These are phyloP conservation scores for Camptophora hylomeconis DNA, from an alignment of 2,329 filamentous ascomycete species.

Conservation along the genomic window DNA sequence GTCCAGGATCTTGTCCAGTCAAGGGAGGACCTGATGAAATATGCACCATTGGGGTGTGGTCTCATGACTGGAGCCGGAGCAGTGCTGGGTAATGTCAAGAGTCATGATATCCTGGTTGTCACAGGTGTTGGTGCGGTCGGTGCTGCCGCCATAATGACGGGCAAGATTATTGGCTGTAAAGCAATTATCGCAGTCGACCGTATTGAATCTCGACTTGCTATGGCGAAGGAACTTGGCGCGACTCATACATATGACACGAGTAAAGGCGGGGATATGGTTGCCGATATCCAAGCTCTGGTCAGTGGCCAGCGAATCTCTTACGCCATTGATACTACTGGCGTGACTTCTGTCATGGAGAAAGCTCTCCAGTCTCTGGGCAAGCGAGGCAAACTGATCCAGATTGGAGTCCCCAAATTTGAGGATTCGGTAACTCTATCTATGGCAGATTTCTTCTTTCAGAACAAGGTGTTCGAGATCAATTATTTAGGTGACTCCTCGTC, in stretches of 20 bases:
- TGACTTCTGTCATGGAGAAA: slow-evolving; percentile 29
- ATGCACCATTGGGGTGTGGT: slow-evolving; percentile 34
- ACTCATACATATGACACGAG: slow-evolving; percentile 19
- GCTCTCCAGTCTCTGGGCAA: slow-evolving; percentile 30
- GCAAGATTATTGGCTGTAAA: slow-evolving; percentile 29
- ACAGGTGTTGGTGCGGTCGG: slow-evolving; percentile 36
- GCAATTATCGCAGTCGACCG: slow-evolving; percentile 31
- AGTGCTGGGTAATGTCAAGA: slow-evolving; percentile 26
- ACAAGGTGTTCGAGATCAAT: slow-evolving; percentile 37
- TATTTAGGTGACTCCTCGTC: slow-evolving; percentile 34
- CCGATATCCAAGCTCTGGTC: slow-evolving; percentile 22
- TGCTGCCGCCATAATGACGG: slow-evolving; percentile 35
- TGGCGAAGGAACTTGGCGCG: slow-evolving; percentile 29
- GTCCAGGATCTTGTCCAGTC: slow-evolving; percentile 25
- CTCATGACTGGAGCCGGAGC: slow-evolving; percentile 34
- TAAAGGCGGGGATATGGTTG: slow-evolving; percentile 23
- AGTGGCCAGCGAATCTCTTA: slow-evolving; percentile 30
- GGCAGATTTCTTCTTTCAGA: slow-evolving; percentile 33
- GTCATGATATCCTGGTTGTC: slow-evolving; percentile 27
- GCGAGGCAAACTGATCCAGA: slow-evolving; percentile 37
- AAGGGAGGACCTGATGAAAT: slow-evolving; percentile 24
- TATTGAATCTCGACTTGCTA: slow-evolving; percentile 23
- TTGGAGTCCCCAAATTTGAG: slow-evolving; percentile 35
- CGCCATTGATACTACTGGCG: slow-evolving; percentile 39
- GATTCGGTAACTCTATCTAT: slow-evolving; percentile 27